These are phyloP conservation scores for Musa beccarii DNA, from an alignment of 176 grass and related monocot species.

Conservation along the genomic window DNA sequence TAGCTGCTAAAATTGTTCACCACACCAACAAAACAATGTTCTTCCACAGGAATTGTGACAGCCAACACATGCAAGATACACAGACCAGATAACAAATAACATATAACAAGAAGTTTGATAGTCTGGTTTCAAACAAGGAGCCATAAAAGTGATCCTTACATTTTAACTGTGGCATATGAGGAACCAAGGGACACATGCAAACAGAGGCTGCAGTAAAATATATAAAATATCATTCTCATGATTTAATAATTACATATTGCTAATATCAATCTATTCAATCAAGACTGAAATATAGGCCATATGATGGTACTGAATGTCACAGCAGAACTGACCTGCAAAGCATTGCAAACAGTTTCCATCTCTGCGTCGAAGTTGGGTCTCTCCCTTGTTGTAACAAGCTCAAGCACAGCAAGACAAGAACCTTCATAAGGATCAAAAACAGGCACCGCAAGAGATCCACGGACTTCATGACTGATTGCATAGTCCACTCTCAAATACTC, in stretches of 20 bases:
- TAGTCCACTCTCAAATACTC: constrained; percentile 58
- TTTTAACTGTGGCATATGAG: too few species aligned
- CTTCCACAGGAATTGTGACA: neutral
- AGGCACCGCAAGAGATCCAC: constrained; percentile 48
- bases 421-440: constrained; percentile 30
- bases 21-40: neutral
- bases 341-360: constrained; percentile 39
- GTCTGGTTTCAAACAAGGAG: too few species aligned
- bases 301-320: neutral
- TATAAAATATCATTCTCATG: neutral
- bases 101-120: neutral
- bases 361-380: constrained; percentile 46
- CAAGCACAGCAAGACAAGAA: constrained; percentile 47
- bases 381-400: constrained; percentile 44
- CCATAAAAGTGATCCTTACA: too few species aligned
- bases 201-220: too few species aligned
- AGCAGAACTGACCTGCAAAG: constrained; percentile 37
- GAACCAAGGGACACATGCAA: too few species aligned
- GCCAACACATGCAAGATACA: neutral
- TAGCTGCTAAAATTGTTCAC: neutral
- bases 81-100: neutral
- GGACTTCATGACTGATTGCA: constrained; percentile 38
- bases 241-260: neutral
- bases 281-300: neutral
- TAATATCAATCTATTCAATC: neutral